A percentile compares a stretch with the other conserved stretches of the same genome.
Evolutionary conservation across 2,329 filamentous ascomycete genomes (phyloP).

Genomic region (Ramichloridium luteum): DNA sequence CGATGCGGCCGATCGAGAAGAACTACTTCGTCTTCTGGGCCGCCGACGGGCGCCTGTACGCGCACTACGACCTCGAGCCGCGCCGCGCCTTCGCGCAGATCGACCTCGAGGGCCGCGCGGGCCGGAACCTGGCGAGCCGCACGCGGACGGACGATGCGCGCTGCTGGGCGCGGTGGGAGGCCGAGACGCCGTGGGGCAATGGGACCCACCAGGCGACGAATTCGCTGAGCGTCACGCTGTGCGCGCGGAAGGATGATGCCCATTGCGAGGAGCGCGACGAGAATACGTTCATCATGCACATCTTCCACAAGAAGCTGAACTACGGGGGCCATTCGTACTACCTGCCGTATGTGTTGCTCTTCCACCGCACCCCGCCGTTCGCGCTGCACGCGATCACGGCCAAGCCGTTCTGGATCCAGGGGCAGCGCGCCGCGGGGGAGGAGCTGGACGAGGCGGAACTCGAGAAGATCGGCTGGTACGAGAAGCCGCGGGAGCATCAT

Average conservation of each 20-base stretch:
- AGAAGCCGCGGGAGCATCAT: conserved; percentile 22
- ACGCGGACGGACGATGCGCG: conserved; percentile 29
- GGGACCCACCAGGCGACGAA: conserved; percentile 48
- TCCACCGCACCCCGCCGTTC: conserved; percentile 38
- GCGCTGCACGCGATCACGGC: conserved; percentile 38
- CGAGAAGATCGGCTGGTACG: conserved; percentile 11
- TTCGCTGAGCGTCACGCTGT: conserved; percentile 44
- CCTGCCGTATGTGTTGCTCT: conserved; percentile 45
- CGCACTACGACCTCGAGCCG: conserved; percentile 43
- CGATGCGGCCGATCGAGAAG: conserved; percentile 41
- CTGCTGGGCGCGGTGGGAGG: conserved; percentile 25
- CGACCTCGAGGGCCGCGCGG: conserved; percentile 33
- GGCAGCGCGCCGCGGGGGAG: conserved; percentile 28
- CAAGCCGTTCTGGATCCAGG: conserved; percentile 45
- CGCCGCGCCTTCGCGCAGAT: conserved; percentile 39
- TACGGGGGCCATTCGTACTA: conserved; percentile 40
- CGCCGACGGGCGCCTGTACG: conserved; percentile 31
- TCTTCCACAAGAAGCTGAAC: conserved; percentile 45
- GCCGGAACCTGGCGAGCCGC: conserved; percentile 34
- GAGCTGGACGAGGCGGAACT: conserved; percentile 9
- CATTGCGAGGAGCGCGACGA: conserved; percentile 30
- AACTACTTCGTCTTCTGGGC: conserved; percentile 55
- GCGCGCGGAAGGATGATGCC: conserved; percentile 27
- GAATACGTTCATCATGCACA: conserved; percentile 44
- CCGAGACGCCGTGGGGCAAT: background rate